phyloP scores from a whole-genome alignment of 495 filamentous ascomycete species.

The Daldinia concentrica region DNA sequence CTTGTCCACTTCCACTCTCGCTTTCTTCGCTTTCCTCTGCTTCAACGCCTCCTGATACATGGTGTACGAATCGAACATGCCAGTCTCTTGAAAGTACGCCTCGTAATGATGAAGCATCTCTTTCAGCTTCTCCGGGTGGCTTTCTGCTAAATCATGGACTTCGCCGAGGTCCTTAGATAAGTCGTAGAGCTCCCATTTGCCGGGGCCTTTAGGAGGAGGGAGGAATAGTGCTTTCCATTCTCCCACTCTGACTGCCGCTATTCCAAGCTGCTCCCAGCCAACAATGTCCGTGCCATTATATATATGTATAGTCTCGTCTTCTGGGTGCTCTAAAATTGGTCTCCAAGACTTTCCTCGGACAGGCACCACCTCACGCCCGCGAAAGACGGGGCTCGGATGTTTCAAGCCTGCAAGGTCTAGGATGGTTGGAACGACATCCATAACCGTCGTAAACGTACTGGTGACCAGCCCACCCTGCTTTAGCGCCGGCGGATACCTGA shows the following conservation, averaged over 20 bases:
- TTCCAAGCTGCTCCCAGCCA: slow-evolving; percentile 51
- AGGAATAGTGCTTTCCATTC: slow-evolving; percentile 51
- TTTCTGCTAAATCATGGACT: slow-evolving; percentile 47
- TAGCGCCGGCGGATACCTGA: slow-evolving; percentile 53
- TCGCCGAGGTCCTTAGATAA: slow-evolving; percentile 51
- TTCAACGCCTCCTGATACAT: slow-evolving; percentile 38
- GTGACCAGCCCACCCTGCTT: slow-evolving; percentile 54
- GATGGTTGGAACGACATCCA: slow-evolving; percentile 70
- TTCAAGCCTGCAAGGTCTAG: slow-evolving; percentile 67
- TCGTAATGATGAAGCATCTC: slow-evolving; percentile 51
- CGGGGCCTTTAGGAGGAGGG: slow-evolving; percentile 42
- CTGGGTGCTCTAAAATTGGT: slow-evolving; percentile 43
- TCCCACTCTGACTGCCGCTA: slow-evolving; percentile 49
- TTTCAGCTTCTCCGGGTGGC: slow-evolving; percentile 35
- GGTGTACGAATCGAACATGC: slow-evolving; percentile 51
- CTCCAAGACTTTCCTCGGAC: slow-evolving; percentile 61
- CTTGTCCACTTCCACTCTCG: neutral
- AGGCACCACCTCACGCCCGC: slow-evolving; percentile 61
- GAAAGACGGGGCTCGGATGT: slow-evolving; percentile 64
- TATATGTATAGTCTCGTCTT: slow-evolving; percentile 49
- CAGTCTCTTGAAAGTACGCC: slow-evolving; percentile 64
- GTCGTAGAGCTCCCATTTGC: slow-evolving; percentile 49
- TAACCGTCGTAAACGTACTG: slow-evolving; percentile 68
- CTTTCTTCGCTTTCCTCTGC: slow-evolving; percentile 21
- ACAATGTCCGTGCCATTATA: slow-evolving; percentile 30